Conservation (phyloP, 2,329 filamentous ascomycete genomes). For the Colletotrichum brevisporum region DNA sequence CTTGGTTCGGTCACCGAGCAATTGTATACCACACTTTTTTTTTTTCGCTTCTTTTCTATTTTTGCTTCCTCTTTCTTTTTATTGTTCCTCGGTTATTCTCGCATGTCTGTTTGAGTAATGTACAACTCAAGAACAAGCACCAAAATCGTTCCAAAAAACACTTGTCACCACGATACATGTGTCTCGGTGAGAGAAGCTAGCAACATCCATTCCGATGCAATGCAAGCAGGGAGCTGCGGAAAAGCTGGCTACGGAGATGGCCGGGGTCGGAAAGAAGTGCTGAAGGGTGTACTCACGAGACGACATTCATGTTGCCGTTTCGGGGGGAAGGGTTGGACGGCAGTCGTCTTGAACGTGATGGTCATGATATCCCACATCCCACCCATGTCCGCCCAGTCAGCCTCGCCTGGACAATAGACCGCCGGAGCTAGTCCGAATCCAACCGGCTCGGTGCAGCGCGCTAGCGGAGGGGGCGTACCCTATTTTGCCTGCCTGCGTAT, state of each 20-base stretch:
- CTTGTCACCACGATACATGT: neutral
- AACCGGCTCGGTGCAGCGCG: conserved; percentile 20
- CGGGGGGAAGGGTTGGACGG: neutral
- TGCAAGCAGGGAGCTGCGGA: no score
- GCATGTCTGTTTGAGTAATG: conserved; percentile 29
- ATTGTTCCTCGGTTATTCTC: conserved; percentile 1
- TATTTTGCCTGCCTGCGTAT: no score
- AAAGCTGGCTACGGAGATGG: no score
- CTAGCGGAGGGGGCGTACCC: conserved; percentile 18
- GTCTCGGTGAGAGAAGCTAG: conserved; percentile 1
- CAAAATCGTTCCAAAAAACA: neutral
- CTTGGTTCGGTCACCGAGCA: conserved; percentile 11
- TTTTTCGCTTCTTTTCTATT: conserved; percentile 2
- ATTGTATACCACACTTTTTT: conserved; percentile 30
- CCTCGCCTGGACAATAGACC: conserved; percentile 39
- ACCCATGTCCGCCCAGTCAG: conserved; percentile 31
- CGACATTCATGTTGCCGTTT: conserved; percentile 1
- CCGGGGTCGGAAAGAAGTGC: no score
- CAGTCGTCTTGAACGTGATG: conserved; percentile 3
- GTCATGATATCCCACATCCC: neutral
- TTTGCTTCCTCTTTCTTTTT: neutral
- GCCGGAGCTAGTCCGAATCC: conserved; percentile 31
- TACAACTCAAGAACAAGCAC: conserved; percentile 3
- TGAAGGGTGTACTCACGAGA: no score
- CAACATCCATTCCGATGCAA: neutral